Conservation (phyloP, 169 alveolate genomes). For the Babesia bigemina region DNA sequence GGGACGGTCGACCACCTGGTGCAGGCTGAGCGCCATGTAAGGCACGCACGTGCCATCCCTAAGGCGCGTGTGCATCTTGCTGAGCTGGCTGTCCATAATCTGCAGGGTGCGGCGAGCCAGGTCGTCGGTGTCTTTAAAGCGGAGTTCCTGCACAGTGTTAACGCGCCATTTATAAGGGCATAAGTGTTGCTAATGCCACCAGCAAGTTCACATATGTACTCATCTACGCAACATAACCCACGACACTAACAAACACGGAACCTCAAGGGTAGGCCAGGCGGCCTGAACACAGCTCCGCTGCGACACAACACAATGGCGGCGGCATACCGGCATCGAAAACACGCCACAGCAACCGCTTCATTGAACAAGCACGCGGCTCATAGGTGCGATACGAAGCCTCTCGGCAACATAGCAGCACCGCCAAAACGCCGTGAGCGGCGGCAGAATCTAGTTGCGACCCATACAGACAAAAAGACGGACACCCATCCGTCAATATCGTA, state of each 20-base stretch:
- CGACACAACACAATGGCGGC: too few species aligned
- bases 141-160: slow-evolving; percentile 55
- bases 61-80: slow-evolving; percentile 89
- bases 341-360: too few species aligned
- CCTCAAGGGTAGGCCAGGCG: neutral
- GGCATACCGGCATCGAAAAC: too few species aligned
- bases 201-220: neutral
- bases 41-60: slow-evolving; percentile 90
- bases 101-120: slow-evolving; percentile 88
- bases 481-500: neutral
- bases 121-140: slow-evolving; percentile 86
- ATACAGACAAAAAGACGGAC: too few species aligned
- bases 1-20: slow-evolving; percentile 85
- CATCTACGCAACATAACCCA: too few species aligned
- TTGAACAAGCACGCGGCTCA: too few species aligned
- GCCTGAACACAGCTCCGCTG: neutral
- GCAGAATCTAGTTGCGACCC: too few species aligned
- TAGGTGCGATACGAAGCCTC: too few species aligned
- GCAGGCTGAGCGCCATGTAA: slow-evolving; percentile 82
- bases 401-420: too few species aligned
- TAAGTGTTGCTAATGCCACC: neutral
- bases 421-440: too few species aligned
- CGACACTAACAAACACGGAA: too few species aligned
- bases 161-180: neutral
- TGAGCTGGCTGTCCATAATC: slow-evolving; percentile 88